Base-by-base conservation (phyloP, 1,284 basidiomycete genomes). In the Ustilago curta region DNA sequence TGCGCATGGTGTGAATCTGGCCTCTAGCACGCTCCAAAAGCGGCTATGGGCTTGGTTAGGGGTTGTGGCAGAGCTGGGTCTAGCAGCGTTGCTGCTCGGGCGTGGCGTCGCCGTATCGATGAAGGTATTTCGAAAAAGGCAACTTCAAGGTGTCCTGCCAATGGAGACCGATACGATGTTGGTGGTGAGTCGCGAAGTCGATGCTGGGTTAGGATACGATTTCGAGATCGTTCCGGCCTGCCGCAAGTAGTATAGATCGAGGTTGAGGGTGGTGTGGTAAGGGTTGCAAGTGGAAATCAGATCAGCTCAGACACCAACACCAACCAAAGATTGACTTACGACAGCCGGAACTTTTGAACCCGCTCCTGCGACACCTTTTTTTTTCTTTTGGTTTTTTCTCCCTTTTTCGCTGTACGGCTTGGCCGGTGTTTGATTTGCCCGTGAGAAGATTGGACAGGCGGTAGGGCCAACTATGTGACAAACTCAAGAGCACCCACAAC, bases 1-100 rank as follows among this genome's bases (percentile, higher is more conserved):
- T 90, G 84, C 91, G 88, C 92, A 93, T 94, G 25, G 42, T 45
- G 44, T 50, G 19, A n/a, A 6, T 29, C 1, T 16, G 50, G 54
- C 52, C 48, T 44, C 49, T 40, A 57, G 68, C 68, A 44, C 58
- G 68, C 61, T 57, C 53, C 14, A 23, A 32, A 44, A 53, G 61
- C 57, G 68, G 49, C 54, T 64, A 37, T 21, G 58, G 19, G n/a
- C 55, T 62, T 11, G 23, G 35, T 9, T 16, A 27, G 25, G n/a
- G 12, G 16, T 8, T 18, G 31, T 32, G 35, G 37, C 39, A 56
- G 31, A 18, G 23, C 7, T 21, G 16, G 23, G 4, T 8, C 19
- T 5, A 50, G 37, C 23, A 31, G 49, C n/a, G 19, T 31, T 35
- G 48, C 40, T 45, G 40, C 37, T 25, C 14, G 18, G 23, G 16